phyloP scores from a whole-genome alignment of 2,329 filamentous ascomycete species.

The Emericellopsis atlantica region DNA sequence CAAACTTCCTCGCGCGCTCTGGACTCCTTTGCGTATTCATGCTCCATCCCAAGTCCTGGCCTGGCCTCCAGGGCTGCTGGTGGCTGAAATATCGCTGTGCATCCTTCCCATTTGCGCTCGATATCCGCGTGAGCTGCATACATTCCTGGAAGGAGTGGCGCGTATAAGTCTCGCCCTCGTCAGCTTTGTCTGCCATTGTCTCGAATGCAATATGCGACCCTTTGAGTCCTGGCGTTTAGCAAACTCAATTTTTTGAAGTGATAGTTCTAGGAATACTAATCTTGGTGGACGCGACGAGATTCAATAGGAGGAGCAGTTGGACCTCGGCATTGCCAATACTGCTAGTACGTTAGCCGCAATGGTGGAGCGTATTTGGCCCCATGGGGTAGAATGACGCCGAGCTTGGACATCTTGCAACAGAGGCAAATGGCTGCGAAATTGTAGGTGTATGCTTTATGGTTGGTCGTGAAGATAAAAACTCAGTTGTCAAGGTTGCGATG shows the following conservation, averaged over 20 bases:
- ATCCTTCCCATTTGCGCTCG: not conserved
- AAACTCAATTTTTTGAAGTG: too few relatives aligned
- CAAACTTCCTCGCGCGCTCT: conserved; percentile 4
- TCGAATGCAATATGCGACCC: not conserved
- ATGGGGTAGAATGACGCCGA: not conserved
- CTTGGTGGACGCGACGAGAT: too few relatives aligned
- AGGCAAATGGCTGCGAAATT: not conserved
- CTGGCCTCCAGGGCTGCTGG: conserved; percentile 19
- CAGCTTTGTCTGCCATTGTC: not conserved
- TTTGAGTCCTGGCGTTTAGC: not conserved
- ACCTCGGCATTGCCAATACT: not conserved
- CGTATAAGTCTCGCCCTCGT: not conserved
- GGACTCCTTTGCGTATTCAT: conserved; percentile 4
- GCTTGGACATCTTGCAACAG: not conserved
- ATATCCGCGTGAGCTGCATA: conserved; percentile 2
- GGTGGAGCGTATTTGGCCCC: not conserved
- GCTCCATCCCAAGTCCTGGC: conserved; percentile 16
- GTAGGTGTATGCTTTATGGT: not conserved
- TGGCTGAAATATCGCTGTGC: conserved; percentile 16
- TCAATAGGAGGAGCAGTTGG: not conserved
- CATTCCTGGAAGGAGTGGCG: conserved; percentile 5
- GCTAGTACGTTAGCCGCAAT: not conserved
- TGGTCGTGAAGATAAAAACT: not conserved
- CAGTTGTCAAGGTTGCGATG: too few relatives aligned
- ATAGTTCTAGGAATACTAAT: too few relatives aligned